phyloP scores from a whole-genome alignment of 768 basidiomycete species.

The Dioszegia hungarica region DNA sequence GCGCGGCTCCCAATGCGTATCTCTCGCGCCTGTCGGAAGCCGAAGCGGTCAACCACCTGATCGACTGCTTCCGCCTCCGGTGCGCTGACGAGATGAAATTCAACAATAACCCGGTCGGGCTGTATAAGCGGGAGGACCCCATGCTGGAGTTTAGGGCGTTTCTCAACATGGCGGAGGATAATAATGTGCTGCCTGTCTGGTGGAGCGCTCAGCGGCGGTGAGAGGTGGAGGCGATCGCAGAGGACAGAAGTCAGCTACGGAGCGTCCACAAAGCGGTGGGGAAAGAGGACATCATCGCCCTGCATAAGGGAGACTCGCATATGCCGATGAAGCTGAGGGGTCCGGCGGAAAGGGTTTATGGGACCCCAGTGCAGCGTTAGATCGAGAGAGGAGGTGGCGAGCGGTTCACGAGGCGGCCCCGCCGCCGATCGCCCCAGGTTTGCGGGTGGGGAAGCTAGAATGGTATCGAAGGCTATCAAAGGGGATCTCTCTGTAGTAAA shows the following conservation, averaged over 20 bases:
- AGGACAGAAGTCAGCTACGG: background rate
- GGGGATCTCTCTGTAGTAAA: too few relatives aligned
- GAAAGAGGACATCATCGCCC: background rate
- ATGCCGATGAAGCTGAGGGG: conserved; percentile 3
- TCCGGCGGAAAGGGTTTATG: background rate
- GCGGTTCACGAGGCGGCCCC: too few relatives aligned
- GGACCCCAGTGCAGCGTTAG: too few relatives aligned
- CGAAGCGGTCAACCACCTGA: background rate
- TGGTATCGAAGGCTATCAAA: too few relatives aligned
- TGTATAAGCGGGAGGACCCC: background rate
- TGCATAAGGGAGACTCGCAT: background rate
- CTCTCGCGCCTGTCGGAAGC: background rate
- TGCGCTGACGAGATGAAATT: conserved; percentile 2
- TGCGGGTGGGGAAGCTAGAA: too few relatives aligned
- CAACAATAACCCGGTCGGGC: background rate
- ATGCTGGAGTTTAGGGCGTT: background rate
- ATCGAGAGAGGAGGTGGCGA: too few relatives aligned
- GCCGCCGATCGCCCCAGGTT: too few relatives aligned
- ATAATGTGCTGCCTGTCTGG: background rate
- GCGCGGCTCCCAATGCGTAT: background rate
- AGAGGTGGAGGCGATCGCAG: background rate
- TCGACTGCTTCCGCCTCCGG: conserved; percentile 4
- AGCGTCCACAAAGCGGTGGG: background rate
- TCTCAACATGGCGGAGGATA: background rate
- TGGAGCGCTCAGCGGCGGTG: background rate